Base-by-base conservation (phyloP, 169 alveolate genomes). In the Plasmodium blacklocki region DNA sequence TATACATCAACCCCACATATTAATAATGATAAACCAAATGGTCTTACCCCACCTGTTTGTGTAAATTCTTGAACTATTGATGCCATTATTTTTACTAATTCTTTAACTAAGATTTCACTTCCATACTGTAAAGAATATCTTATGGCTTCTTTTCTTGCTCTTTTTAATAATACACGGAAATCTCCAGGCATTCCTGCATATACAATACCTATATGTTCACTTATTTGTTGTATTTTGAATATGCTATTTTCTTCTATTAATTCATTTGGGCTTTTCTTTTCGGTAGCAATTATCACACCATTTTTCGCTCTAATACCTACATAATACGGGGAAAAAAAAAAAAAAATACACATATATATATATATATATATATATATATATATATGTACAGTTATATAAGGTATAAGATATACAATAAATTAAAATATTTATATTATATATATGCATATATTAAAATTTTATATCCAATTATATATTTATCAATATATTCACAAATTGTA, bases 31-130 rank as follows among this genome's bases (percentile, higher is more conserved):
- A 98, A 96, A 8, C 99, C 99, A 88, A 98, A 99, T 67, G 99
- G 99, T 64, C 99, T 97, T 45, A 98, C 99, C 0, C 99, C 99
- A 18, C 99, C 99, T 2, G 98, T 94, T 91, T 99, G 99, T n/a
- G 99, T 99, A 91, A 95, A 98, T 93, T 98, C 99, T 94, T 99
- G 98, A 97, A 98, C 97, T 74, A 98, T 97, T 14, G 98, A 94
- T 56, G 99, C 99, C 12, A 97, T 97, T 88, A 97, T 97, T 88
- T 98, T 96, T 56, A 98, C 98, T 47, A 99, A 93, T 74, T 97
- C 97, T 71, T 96, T 89, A 1, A 98, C 99, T 9, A 99, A 98
- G 67, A 98, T 97, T 66, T 96, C 97, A 68, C 98, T 99, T 45
- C 98, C 97, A 93, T 98, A 98, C 60, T 94, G 94, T 54, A 96